phyloP scores from a whole-genome alignment of 768 basidiomycete species.

The Pulveroboletus sp. region DNA sequence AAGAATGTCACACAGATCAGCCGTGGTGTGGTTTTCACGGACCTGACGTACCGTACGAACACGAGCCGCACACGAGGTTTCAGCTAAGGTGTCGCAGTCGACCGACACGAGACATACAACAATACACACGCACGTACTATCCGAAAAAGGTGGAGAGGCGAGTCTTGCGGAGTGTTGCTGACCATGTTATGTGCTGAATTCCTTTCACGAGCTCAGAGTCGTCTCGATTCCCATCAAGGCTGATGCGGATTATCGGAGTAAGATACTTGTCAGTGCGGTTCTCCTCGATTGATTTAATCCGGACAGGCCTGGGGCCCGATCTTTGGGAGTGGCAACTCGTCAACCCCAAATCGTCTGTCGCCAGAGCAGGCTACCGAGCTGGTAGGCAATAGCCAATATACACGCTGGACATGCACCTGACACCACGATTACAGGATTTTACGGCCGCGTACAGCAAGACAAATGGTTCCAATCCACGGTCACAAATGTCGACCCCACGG shows the following conservation, averaged over 20 bases:
- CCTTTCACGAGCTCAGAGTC: conserved; percentile 37
- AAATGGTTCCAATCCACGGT: conserved; percentile 68
- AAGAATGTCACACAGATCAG: conserved; percentile 36
- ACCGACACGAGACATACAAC: conserved; percentile 55
- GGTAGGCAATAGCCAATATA: conserved; percentile 32
- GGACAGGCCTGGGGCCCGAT: conserved; percentile 32
- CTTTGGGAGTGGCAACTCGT: conserved; percentile 56
- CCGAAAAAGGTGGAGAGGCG: conserved; percentile 55
- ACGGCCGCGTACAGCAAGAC: conserved; percentile 54
- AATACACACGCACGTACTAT: conserved; percentile 55
- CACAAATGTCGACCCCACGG: conserved; percentile 74
- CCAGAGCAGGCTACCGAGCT: conserved; percentile 44
- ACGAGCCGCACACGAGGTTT: conserved; percentile 34
- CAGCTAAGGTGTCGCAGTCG: conserved; percentile 45
- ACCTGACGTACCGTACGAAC: conserved; percentile 28
- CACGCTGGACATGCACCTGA: background rate
- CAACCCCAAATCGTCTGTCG: conserved; percentile 57
- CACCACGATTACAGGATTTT: conserved; percentile 37
- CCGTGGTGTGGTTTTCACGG: conserved; percentile 32
- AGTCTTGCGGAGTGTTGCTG: conserved; percentile 9
- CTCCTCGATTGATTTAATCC: background rate
- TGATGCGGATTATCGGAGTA: conserved; percentile 65
- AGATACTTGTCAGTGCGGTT: conserved; percentile 6
- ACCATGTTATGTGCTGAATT: background rate
- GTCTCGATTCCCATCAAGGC: conserved; percentile 52